Percentiles rank a stretch among this genome's conserved stretches.
These are phyloP conservation scores for Pichia exigua DNA, from an alignment of 805 yeast species.

Conservation along the genomic window DNA sequence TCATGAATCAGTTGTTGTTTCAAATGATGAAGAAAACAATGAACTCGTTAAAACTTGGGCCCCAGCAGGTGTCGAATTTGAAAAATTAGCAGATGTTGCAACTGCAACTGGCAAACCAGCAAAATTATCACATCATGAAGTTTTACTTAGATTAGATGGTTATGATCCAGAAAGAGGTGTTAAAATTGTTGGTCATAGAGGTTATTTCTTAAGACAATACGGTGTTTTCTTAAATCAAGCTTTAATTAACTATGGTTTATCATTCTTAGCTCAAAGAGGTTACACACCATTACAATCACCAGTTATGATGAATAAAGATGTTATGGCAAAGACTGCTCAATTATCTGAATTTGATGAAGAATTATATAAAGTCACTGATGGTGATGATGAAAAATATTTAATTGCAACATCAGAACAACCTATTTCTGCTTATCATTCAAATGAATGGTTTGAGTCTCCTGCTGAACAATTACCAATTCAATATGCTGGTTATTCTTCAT, in stretches of 20 bases:
- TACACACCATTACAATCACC: conserved; percentile 96
- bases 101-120: conserved; percentile 74
- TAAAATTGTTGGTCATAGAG: conserved; percentile 96
- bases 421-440: conserved; percentile 92
- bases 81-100: conserved; percentile 54
- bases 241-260: conserved; percentile 89
- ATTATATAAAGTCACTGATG: conserved; percentile 92
- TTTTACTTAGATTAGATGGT: conserved; percentile 88
- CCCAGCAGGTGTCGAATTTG: conserved; percentile 53
- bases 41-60: conserved; percentile 82
- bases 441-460: conserved; percentile 98
- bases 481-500: conserved; percentile 96
- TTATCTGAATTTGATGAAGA: conserved; percentile 97
- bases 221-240: conserved; percentile 99
- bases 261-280: conserved; percentile 63
- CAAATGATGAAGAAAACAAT: conserved; percentile 86
- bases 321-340: conserved; percentile 99
- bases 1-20: conserved; percentile 82
- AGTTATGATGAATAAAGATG: conserved; percentile 99
- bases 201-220: conserved; percentile 87
- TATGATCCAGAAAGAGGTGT: conserved; percentile 99
- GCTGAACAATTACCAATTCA: conserved; percentile 92
- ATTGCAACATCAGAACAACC: conserved; percentile 99
- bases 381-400: conserved; percentile 94
- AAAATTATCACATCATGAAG: conserved; percentile 87